Conservation (phyloP, 305 asterid genomes). For the Ilex paraguariensis region DNA sequence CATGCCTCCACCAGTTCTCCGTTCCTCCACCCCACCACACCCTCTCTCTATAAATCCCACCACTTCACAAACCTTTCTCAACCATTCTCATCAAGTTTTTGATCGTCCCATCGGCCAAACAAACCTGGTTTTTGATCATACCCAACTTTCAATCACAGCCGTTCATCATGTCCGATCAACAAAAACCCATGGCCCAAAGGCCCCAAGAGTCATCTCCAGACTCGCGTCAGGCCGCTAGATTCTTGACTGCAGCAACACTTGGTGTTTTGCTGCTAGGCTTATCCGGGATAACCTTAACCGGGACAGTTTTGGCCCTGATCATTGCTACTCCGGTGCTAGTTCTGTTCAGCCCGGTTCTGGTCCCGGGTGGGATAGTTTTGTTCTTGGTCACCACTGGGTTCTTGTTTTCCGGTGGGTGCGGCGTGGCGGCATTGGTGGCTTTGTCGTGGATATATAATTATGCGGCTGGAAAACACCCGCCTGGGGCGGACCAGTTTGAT, state of each 20-base stretch:
- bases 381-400: constrained; percentile 25
- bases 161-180: constrained; percentile 23
- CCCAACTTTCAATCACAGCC: background rate
- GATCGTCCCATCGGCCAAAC: background rate
- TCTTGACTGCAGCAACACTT: constrained; percentile 25
- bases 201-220: constrained; percentile 14
- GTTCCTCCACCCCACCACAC: background rate
- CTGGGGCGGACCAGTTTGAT: constrained; percentile 20
- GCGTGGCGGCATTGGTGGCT: constrained; percentile 21
- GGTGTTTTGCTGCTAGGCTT: constrained; percentile 35
- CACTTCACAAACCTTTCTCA: background rate
- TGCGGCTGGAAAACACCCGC: constrained; percentile 19
- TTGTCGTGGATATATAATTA: constrained; percentile 22
- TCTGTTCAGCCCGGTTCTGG: constrained; percentile 29
- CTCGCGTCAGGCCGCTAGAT: constrained; percentile 13
- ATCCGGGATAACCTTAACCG: constrained; percentile 33
- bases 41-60: background rate
- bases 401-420: constrained; percentile 28
- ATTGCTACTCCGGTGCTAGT: constrained; percentile 27
- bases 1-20: constrained; percentile 2
- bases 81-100: background rate
- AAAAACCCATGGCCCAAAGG: constrained; percentile 15
- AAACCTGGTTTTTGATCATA: too few species aligned
- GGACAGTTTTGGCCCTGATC: constrained; percentile 28
- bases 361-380: constrained; percentile 19